Evolutionary conservation across 2,329 filamentous ascomycete species (phyloP).

Genomic region (Magnaporthales sp.): DNA sequence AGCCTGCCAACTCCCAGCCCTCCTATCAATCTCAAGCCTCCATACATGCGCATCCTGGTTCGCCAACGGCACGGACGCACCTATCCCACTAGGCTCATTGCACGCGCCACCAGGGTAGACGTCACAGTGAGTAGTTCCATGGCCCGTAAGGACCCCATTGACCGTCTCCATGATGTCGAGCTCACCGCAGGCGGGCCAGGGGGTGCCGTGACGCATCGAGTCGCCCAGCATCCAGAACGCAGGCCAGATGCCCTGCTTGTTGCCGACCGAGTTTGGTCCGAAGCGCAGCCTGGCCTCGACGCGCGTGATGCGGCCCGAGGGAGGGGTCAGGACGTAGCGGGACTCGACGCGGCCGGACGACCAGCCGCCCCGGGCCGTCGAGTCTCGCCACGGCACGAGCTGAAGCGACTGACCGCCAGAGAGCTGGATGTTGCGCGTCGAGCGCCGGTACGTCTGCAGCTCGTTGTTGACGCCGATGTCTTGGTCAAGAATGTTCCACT

Average conservation of each 20-base stretch:
- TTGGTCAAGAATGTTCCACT: conserved; percentile 50
- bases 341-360: conserved; percentile 47
- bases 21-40: conserved; percentile 38
- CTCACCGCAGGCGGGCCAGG: conserved; percentile 47
- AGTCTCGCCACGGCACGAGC: conserved; percentile 36
- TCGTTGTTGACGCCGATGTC: conserved; percentile 55
- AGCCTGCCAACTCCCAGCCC: conserved; percentile 29
- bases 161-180: conserved; percentile 49
- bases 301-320: conserved; percentile 33
- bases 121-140: conserved; percentile 46
- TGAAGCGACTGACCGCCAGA: conserved; percentile 41
- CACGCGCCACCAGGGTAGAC: conserved; percentile 34
- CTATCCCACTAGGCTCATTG: conserved; percentile 38
- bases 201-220: conserved; percentile 33
- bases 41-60: conserved; percentile 37
- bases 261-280: conserved; percentile 25
- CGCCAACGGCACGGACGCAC: conserved; percentile 24
- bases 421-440: conserved; percentile 37
- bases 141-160: conserved; percentile 36
- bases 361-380: conserved; percentile 30
- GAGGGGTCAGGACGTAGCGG: conserved; percentile 35
- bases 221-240: conserved; percentile 51
- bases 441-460: conserved; percentile 37
- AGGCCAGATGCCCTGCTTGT: conserved; percentile 48
- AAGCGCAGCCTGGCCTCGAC: conserved; percentile 38